Base-by-base conservation (phyloP, 208 protist genomes). In the Trypanosoma cruzi region DNA sequence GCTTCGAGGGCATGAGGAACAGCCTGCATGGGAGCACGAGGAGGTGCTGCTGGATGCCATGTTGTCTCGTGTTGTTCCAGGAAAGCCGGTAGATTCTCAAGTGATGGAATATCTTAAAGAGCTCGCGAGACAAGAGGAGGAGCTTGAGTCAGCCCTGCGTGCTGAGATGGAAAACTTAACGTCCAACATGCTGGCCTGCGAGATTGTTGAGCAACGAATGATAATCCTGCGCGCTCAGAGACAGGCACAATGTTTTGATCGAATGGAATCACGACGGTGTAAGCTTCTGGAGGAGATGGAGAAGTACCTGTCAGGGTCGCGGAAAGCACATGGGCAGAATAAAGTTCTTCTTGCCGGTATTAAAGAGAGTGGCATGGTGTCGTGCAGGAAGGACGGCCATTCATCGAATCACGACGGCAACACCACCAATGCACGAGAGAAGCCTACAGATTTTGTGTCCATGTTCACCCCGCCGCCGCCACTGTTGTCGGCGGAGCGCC, bases 151-250 rank as follows among this genome's bases (percentile, higher is more conserved):
- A 11, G 64, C 54, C 5, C n/a, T 69, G 24, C 52, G 40, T 29
- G 36, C 29, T 31, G 64, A 69, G 37, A 53, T 69, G 53, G 64
- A 69, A 29, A 69, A 61, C 53, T 49, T 69, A 26, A 69, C 64
- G n/a, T 56, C 50, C 1, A 59, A 56, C 22, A 36, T 69, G 24
- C 31, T 61, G 36, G 64, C 64, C 7, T 69, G 54, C 50, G 64
- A 69, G 8, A 29, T 49, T 42, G 22, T 69, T 16, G 37, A 59
- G 24, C 36, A 53, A 28, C 52, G 64, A 40, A 44, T 69, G 52
- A 8, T 40, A 10, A 2, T 59, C 0, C 8, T 69, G 28, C 64
- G 64, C 16, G 22, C n/a, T 1, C 52, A 56, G 29, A 56, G 29
- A 52, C 54, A 26, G 64, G 64, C 53, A 26, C 31, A 53, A 28